A percentile compares a stretch with the other conserved stretches of the same genome.
Conservation (phyloP, 2,329 filamentous ascomycete species). For the Rasamsonia emersonii region DNA sequence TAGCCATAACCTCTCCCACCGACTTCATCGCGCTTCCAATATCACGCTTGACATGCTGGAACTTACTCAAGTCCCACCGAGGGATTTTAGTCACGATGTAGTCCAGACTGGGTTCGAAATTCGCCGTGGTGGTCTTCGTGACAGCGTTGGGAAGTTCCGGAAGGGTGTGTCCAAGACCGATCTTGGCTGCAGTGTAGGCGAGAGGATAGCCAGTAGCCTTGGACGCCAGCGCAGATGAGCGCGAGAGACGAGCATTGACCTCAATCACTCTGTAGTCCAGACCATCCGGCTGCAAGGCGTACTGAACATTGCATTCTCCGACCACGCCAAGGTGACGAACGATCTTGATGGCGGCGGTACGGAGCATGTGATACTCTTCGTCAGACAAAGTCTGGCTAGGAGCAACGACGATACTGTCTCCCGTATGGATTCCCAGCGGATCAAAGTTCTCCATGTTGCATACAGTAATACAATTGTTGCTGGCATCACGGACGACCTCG, state of each 20-base stretch:
- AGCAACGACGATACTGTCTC: conserved; percentile 96
- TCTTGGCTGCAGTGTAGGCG: conserved; percentile 96
- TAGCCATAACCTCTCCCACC: conserved; percentile 98
- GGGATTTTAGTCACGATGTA: conserved; percentile 99
- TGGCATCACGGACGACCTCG: conserved; percentile 91
- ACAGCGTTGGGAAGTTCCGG: conserved; percentile 96
- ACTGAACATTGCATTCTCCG: conserved; percentile 98
- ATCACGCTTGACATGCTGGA: conserved; percentile 95
- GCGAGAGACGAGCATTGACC: conserved; percentile 95
- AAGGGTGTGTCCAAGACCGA: conserved; percentile 88
- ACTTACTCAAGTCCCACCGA: conserved; percentile 96
- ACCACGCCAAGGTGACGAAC: conserved; percentile 94
- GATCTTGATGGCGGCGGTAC: conserved; percentile 95
- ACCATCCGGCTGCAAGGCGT: conserved; percentile 90
- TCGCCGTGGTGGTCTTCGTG: conserved; percentile 96
- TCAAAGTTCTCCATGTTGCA: conserved; percentile 99
- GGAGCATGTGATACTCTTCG: conserved; percentile 99
- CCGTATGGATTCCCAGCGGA: conserved; percentile 92
- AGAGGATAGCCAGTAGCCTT: conserved; percentile 97
- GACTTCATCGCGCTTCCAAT: conserved; percentile 99
- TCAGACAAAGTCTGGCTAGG: conserved; percentile 95
- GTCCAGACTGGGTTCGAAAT: conserved; percentile 95
- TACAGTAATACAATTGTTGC: conserved; percentile 98
- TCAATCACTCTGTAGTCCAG: conserved; percentile 98
- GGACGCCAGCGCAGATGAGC: conserved; percentile 91